Conservation (phyloP, 371 early-diverging fungal genomes). For the Mucor indicus region DNA sequence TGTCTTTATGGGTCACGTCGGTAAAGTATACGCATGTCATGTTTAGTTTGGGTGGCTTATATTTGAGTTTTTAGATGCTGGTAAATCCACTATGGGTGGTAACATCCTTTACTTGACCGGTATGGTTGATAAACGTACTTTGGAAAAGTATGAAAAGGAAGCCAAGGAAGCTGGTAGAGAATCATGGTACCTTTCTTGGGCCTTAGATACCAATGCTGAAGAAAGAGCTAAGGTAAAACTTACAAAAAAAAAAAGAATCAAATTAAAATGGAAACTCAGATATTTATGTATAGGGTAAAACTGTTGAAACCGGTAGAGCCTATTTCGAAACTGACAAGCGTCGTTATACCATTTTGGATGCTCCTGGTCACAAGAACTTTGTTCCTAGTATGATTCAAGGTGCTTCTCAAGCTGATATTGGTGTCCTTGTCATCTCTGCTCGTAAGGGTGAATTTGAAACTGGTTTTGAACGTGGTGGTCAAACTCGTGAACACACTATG, state of each 20-base stretch:
- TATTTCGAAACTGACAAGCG: conserved; percentile 95
- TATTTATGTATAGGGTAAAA: conserved; percentile 72
- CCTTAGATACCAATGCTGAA: conserved; percentile 92
- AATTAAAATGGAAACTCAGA: not conserved
- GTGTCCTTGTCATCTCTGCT: conserved; percentile 96
- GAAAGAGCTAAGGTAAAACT: conserved; percentile 88
- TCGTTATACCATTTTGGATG: conserved; percentile 95
- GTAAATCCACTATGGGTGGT: conserved; percentile 99
- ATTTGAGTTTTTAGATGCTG: conserved; percentile 81
- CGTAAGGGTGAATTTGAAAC: conserved; percentile 99
- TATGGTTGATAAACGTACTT: conserved; percentile 98
- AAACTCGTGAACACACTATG: conserved; percentile 98
- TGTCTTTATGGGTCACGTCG: conserved; percentile 99
- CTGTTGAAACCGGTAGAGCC: conserved; percentile 96
- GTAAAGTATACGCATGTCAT: conserved; percentile 26
- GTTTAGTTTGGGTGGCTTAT: conserved; percentile 14
- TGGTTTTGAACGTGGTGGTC: conserved; percentile 99
- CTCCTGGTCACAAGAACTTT: conserved; percentile 99
- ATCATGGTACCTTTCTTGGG: conserved; percentile 98
- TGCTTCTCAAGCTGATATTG: conserved; percentile 97
- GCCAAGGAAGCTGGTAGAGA: conserved; percentile 95
- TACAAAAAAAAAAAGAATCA: not conserved
- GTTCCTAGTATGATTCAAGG: conserved; percentile 99
- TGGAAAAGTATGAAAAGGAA: conserved; percentile 98
- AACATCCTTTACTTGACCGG: conserved; percentile 94